Conservation (phyloP, 1,284 basidiomycete species). For the Microbotryum scabiosae region DNA sequence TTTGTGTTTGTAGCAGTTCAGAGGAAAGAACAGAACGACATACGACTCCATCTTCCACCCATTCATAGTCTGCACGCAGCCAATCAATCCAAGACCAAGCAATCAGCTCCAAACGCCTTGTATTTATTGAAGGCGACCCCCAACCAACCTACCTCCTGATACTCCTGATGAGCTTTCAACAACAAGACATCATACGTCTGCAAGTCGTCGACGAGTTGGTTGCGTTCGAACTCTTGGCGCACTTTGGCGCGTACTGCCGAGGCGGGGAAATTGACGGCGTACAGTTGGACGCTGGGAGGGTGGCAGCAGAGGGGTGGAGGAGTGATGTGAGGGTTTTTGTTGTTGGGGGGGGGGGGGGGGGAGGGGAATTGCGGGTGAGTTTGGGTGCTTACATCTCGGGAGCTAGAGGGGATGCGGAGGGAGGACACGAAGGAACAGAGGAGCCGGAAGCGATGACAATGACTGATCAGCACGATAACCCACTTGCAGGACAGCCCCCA, state of each 20-base stretch:
- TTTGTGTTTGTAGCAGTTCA: too few relatives aligned
- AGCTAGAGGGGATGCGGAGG: not conserved
- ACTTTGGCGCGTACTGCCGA: slow-evolving; percentile 74
- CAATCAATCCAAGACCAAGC: too few relatives aligned
- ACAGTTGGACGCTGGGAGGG: slow-evolving; percentile 77
- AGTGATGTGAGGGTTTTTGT: not conserved
- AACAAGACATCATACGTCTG: slow-evolving; percentile 80
- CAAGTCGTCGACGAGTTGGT: slow-evolving; percentile 72
- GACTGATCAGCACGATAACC: not conserved
- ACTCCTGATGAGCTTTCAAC: slow-evolving; percentile 78
- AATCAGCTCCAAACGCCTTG: not conserved
- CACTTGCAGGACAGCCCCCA: not conserved
- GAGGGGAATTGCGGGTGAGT: not conserved
- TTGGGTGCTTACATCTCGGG: slow-evolving; percentile 1
- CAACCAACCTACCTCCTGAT: slow-evolving; percentile 53
- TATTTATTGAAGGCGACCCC: not conserved
- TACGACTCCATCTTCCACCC: slow-evolving; percentile 34
- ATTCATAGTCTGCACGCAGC: slow-evolving; percentile 16
- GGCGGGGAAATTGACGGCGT: slow-evolving; percentile 74
- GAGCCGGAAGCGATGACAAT: not conserved
- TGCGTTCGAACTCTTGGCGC: slow-evolving; percentile 78
- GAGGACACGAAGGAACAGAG: slow-evolving; percentile 5
- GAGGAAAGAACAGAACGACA: not conserved
- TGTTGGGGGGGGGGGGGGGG: too few relatives aligned
- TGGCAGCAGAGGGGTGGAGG: slow-evolving; percentile 42